Percentiles rank a stretch among this genome's conserved stretches.
Evolutionary conservation across 2,329 filamentous ascomycete genomes (phyloP).

Genomic region (Achaetomium macrosporum): DNA sequence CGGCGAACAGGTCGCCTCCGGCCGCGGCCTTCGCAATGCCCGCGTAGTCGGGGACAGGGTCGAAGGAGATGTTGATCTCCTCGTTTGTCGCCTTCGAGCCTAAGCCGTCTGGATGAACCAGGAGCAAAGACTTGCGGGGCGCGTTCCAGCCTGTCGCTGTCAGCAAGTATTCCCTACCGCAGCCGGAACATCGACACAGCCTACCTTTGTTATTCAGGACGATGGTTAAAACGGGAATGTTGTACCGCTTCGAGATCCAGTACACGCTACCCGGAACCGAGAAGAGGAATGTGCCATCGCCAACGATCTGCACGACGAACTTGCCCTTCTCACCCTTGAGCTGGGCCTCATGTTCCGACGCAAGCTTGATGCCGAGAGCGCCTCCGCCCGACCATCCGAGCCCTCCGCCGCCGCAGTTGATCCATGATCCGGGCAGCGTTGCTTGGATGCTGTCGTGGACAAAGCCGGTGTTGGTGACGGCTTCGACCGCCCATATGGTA

Average conservation of each 20-base stretch:
- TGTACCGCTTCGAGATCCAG: slow-evolving; percentile 43
- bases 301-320: slow-evolving; percentile 45
- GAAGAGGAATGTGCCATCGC: slow-evolving; percentile 46
- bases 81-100: slow-evolving; percentile 52
- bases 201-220: slow-evolving; percentile 47
- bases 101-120: slow-evolving; percentile 53
- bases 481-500: slow-evolving; percentile 69
- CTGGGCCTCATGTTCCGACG: slow-evolving; percentile 34
- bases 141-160: slow-evolving; percentile 50
- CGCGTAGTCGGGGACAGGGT: slow-evolving; percentile 52
- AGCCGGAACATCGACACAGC: slow-evolving; percentile 13
- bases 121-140: slow-evolving; percentile 48
- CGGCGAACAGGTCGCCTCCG: slow-evolving; percentile 47
- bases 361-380: slow-evolving; percentile 45
- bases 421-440: slow-evolving; percentile 46
- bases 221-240: slow-evolving; percentile 43
- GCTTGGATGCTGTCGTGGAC: slow-evolving; percentile 64
- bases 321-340: slow-evolving; percentile 36
- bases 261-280: slow-evolving; percentile 43
- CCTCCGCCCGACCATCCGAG: slow-evolving; percentile 50
- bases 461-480: slow-evolving; percentile 62
- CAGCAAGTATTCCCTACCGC: neutral
- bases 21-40: slow-evolving; percentile 57
- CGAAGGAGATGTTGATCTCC: slow-evolving; percentile 57
- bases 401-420: slow-evolving; percentile 49